These are phyloP conservation scores for Aspergillus candidus DNA, from an alignment of 2,329 filamentous ascomycete genomes.

Conservation along the genomic window DNA sequence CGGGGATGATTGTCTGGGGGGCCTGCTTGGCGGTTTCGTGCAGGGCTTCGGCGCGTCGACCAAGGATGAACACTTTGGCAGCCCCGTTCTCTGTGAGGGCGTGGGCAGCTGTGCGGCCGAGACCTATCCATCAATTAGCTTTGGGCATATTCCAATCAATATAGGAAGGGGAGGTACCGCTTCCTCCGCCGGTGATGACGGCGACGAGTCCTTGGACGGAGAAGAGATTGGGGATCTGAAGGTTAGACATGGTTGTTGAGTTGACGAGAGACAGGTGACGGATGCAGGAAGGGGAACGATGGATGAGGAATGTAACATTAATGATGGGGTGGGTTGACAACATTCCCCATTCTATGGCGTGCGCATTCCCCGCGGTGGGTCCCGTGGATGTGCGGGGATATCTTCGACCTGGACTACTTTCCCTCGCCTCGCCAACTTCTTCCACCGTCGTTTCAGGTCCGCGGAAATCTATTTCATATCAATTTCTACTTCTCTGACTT, in stretches of 20 bases:
- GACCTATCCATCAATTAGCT: constrained; percentile 19
- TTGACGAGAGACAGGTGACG: not conserved
- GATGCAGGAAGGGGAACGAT: too few relatives aligned
- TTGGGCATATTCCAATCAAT: too few relatives aligned
- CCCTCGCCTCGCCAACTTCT: too few relatives aligned
- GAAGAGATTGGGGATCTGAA: constrained; percentile 40
- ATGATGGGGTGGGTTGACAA: not conserved
- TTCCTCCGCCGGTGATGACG: constrained; percentile 51
- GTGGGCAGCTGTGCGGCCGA: constrained; percentile 42
- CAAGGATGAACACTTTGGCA: constrained; percentile 49
- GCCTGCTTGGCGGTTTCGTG: constrained; percentile 38
- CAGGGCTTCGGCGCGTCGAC: constrained; percentile 43
- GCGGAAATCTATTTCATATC: too few relatives aligned
- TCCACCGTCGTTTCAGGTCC: too few relatives aligned
- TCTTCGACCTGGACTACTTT: too few relatives aligned
- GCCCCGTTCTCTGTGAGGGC: constrained; percentile 45
- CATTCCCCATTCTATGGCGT: too few relatives aligned
- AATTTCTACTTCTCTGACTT: too few relatives aligned
- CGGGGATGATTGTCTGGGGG: constrained; percentile 37
- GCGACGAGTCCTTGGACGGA: constrained; percentile 48
- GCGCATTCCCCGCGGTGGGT: too few relatives aligned
- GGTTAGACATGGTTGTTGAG: constrained; percentile 22
- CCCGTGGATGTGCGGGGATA: too few relatives aligned
- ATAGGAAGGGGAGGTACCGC: constrained; percentile 34
- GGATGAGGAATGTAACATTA: too few relatives aligned